Conservation (phyloP, 768 basidiomycete genomes). For the Sistotremastrum niveocremeum region DNA sequence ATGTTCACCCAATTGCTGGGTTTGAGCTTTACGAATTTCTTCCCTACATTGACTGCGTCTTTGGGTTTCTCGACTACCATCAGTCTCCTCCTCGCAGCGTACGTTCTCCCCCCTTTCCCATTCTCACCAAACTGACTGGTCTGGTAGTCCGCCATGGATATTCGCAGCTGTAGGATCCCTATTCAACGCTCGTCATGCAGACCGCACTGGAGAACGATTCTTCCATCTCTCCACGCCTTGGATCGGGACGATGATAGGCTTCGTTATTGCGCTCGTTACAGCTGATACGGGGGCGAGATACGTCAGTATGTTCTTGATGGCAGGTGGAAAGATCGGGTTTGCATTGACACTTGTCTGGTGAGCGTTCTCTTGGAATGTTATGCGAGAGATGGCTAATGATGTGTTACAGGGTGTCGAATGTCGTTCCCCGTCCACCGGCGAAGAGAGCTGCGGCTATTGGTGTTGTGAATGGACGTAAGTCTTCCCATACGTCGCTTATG, state of each 20-base stretch:
- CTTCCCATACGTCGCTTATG: too few species aligned
- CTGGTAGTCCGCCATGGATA: conserved; percentile 10
- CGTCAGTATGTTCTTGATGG: conserved; percentile 8
- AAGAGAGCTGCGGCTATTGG: conserved; percentile 10
- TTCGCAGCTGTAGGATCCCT: conserved; percentile 5
- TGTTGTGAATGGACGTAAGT: conserved; percentile 5
- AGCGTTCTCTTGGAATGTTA: neutral
- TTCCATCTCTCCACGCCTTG: conserved; percentile 2
- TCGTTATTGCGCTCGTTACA: conserved; percentile 3
- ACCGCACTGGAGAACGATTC: conserved; percentile 6
- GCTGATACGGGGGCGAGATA: conserved; percentile 1
- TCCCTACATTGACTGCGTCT: conserved; percentile 10
- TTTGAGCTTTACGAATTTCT: conserved; percentile 10
- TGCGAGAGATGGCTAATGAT: neutral
- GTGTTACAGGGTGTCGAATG: neutral
- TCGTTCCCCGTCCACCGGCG: neutral
- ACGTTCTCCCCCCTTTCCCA: neutral
- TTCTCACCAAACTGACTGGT: too few species aligned
- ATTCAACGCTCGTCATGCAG: conserved; percentile 8
- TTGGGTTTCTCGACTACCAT: conserved; percentile 9
- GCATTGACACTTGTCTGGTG: neutral
- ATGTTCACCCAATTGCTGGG: conserved; percentile 8
- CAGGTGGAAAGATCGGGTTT: conserved; percentile 6
- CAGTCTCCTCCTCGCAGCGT: conserved; percentile 9
- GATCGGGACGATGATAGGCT: conserved; percentile 1